Base-by-base conservation (phyloP, 2,329 filamentous ascomycete species). In the Teratosphaeria nubilosa region DNA sequence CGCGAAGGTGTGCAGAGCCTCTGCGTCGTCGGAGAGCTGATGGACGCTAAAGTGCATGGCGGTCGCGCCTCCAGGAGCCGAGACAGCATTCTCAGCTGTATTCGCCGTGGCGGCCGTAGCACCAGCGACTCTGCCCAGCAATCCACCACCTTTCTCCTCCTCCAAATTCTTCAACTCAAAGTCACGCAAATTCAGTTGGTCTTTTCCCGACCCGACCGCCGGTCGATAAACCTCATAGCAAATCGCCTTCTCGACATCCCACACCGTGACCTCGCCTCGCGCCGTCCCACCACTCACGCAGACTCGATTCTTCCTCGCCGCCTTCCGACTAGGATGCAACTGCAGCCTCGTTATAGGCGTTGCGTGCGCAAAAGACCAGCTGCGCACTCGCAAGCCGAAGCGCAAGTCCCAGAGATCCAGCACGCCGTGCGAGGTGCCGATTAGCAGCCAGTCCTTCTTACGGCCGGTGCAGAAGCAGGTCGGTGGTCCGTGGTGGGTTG, bases 391-490 rank as follows among this genome's bases (percentile, higher is more conserved):
- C 66, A 97, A 82, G 64, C 85, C 87, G 78, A 99, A 99, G n/a
- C 94, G 87, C 48, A 99, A 79, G 73, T 99, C 94, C 94, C 94
- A 99, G 1, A 99, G 80, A 69, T 95, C 88, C 7, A 99, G 78
- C 30, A 97, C 86, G 37, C 95, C 94, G 70, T 97, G 91, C 0
- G 90, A 90, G 0, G 95, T 99, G 37, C 91, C 94, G 0, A 97
- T 76, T 1, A 95, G 81, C 2, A 99, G 78, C 94, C 94, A 99
- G 68, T 94, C 91, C 55, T 88, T 86, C 69, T 86, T 89, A 58
- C 84, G 82, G 68, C 96, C 91, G 32, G 96, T 81, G 67, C 88
- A 92, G 73, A 99, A 96, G 64, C 90, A 94, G 0, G 90, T 96
- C 1, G 91, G 90, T 0, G 86, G 89, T 13, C 94, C 94, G 68